These are phyloP conservation scores for Protomyces pachydermus DNA, from an alignment of 1,139 yeast species.

Conservation along the genomic window DNA sequence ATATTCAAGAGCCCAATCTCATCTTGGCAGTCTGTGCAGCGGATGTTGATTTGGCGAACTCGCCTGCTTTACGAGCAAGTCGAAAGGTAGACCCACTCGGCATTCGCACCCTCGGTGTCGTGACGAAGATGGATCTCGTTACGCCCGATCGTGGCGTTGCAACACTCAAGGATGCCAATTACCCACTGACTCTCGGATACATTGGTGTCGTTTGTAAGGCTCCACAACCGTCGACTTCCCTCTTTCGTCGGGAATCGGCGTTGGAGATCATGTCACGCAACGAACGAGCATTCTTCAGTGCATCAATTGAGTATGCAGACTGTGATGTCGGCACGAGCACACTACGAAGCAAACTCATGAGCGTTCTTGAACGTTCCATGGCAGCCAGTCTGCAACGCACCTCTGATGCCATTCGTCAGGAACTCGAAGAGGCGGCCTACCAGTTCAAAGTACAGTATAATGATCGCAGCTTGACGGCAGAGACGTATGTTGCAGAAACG, in stretches of 20 bases:
- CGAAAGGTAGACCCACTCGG: constrained; percentile 89
- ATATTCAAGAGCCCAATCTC: constrained; percentile 85
- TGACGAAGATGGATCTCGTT: constrained; percentile 87
- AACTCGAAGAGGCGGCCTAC: constrained; percentile 87
- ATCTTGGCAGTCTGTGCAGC: constrained; percentile 96
- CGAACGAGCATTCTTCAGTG: constrained; percentile 37
- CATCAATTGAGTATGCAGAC: constrained; percentile 17
- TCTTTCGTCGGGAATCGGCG: constrained; percentile 31
- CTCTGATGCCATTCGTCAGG: constrained; percentile 76
- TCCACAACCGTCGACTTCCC: constrained; percentile 34
- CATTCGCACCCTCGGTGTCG: constrained; percentile 90
- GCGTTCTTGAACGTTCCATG: constrained; percentile 86
- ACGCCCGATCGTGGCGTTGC: constrained; percentile 66
- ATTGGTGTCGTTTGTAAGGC: constrained; percentile 95
- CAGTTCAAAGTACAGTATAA: constrained; percentile 94
- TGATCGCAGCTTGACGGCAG: constrained; percentile 88
- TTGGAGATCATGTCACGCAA: constrained; percentile 44
- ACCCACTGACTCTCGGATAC: constrained; percentile 91
- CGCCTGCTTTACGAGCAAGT: constrained; percentile 91
- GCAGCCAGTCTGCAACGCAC: constrained; percentile 84
- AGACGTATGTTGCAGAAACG: constrained; percentile 86
- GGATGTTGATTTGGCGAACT: constrained; percentile 94
- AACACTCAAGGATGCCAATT: constrained; percentile 68
- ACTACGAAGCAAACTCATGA: constrained; percentile 74
- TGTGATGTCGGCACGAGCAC: constrained; percentile 68